Base-by-base conservation (phyloP, 2,329 filamentous ascomycete species). In the Karstenula rhodostoma region DNA sequence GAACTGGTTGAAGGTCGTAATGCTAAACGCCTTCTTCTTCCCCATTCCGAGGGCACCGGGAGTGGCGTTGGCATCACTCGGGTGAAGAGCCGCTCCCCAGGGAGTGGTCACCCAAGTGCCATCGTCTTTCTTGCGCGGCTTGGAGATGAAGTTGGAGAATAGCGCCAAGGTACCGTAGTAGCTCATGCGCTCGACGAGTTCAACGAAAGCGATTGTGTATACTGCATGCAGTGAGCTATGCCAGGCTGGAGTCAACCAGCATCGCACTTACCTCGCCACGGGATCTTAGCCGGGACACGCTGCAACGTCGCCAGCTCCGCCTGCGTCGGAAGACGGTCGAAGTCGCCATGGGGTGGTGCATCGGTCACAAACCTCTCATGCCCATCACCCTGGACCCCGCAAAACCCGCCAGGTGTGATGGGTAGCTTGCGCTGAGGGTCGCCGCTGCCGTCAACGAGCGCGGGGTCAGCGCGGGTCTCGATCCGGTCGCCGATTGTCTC, bases 21-120 rank as follows among this genome's bases (percentile, higher is more conserved):
- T 64, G 58, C 79, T 81, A 58, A 83, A 84, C 23, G 83, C 82
- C 62, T 82, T 81, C 56, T 83, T 81, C 67, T 87, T 81, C 7
- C 85, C 85, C 66, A 86, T 74, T 2, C 83, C 84, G 12, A 89
- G 75, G 44, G 85, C 86, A 69, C 83, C 84, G 3, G 85, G 79
- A 44, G 75, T 71, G 22, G 74, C 75, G 32, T 78, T 57, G 9
- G 50, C 68, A 53, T 61, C 56, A 35, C 56, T 25, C 33, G 76
- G 75, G 57, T 76, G 4, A 5, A 69, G 32, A 0, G 76, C 73
- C 27, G 65, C 67, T 12, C 75, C 76, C 4, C 75, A 76, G 13
- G 68, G 60, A 0, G 75, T 77, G 6, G 22, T 58, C 53, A 73
- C 44, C 25, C 70, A 60, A 66, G 70, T 58, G 51, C 59, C 56